Conservation (phyloP, 768 basidiomycete species). For the Solioccasus polychromus region DNA sequence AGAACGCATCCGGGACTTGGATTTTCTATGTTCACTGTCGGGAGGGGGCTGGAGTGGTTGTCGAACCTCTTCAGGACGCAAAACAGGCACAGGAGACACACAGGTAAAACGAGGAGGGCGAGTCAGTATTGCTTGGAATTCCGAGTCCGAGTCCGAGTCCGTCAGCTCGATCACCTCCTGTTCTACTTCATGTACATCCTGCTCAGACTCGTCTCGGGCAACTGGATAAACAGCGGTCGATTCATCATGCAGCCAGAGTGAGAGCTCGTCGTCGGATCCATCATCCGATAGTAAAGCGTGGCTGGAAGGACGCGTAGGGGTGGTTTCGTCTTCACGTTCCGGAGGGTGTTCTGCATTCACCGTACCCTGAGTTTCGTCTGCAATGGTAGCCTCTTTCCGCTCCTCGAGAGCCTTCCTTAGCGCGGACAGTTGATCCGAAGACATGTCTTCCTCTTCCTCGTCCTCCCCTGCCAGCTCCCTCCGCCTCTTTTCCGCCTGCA, state of each 20-base stretch:
- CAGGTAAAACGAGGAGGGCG: slow-evolving; percentile 18
- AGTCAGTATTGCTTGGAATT: slow-evolving; percentile 27
- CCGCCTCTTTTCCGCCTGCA: slow-evolving; percentile 58
- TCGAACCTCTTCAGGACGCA: background rate
- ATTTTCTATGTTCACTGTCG: slow-evolving; percentile 12
- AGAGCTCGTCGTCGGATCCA: slow-evolving; percentile 51
- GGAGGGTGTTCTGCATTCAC: background rate
- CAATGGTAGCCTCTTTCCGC: slow-evolving; percentile 8
- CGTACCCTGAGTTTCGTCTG: slow-evolving; percentile 6
- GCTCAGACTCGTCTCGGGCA: slow-evolving; percentile 15
- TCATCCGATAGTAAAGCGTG: slow-evolving; percentile 16
- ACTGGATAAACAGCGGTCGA: slow-evolving; percentile 37
- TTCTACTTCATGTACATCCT: slow-evolving; percentile 13
- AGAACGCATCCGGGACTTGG: slow-evolving; percentile 9
- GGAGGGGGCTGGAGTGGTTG: slow-evolving; percentile 15
- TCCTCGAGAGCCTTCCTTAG: slow-evolving; percentile 17
- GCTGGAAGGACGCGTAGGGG: slow-evolving; percentile 15
- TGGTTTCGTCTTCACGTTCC: slow-evolving; percentile 11
- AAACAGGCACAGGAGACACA: slow-evolving; percentile 6
- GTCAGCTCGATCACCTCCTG: slow-evolving; percentile 24
- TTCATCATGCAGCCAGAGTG: slow-evolving; percentile 40
- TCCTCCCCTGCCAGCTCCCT: slow-evolving; percentile 38
- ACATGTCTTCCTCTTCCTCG: slow-evolving; percentile 25
- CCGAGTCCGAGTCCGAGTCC: slow-evolving; percentile 29
- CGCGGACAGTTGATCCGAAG: slow-evolving; percentile 15